Evolutionary conservation across 768 basidiomycete genomes (phyloP), one percentile per base, ranked within the genome.

Genomic region (Cubamyces sp.): DNA sequence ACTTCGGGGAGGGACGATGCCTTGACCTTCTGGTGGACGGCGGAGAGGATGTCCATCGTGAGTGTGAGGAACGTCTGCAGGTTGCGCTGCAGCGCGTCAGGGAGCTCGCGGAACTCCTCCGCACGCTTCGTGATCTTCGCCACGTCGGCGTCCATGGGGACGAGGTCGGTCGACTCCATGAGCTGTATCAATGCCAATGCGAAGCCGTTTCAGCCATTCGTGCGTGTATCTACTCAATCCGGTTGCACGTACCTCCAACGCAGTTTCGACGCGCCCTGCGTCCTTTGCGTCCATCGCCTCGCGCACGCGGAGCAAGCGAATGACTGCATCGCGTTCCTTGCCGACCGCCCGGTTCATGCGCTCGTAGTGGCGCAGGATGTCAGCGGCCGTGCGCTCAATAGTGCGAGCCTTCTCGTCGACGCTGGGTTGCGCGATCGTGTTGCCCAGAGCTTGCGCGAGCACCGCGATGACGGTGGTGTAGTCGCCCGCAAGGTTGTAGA

Each of bases 401-500:
- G 78, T 75, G 41, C 83, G 78, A 19, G 85, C 85, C 69, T 90
- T 90, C 68, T 88, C 87, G 61, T 82, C 76, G 52, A 74, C 71
- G 49, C 73, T 71, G 0, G 88, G 85, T 66, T 90, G 82, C 2
- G 87, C 80, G 50, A 98, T 81, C 0, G 91, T 89, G 70, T 88
- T 90, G 16, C 95, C 94, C 2, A 99, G 81, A 2, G 93, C 92
- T 57, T 87, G 86, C 15, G 94, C 93, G 39, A 98, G 88, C 55
- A 92, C 92, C 7, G 86, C 81, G 43, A 98, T 85, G 57, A 98
- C 96, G 25, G 92, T 93, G 15, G 83, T 77, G 72, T 95, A 94
- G 65, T 96, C 91, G 37, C 92, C 92, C 1, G 96, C 96, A 40
- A 98, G 86, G 76, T 98, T 96, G 78, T 94, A 98, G 46, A 99